phyloP scores from a whole-genome alignment of 1,139 yeast genomes.

The Candida neerlandica region DNA sequence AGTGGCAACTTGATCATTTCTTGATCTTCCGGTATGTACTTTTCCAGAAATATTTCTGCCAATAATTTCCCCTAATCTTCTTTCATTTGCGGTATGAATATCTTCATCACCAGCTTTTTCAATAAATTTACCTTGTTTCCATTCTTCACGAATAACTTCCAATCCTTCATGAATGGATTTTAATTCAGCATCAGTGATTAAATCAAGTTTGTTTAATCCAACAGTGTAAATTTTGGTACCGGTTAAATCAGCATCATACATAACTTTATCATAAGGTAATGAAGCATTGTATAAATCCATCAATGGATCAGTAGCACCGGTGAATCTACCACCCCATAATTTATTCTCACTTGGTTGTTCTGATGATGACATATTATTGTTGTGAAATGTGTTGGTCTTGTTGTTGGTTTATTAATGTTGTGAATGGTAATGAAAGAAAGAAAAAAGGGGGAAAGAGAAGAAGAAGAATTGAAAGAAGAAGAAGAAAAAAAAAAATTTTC shows the following conservation, averaged over 20 bases:
- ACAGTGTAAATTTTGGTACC: slow-evolving; percentile 93
- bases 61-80: slow-evolving; percentile 93
- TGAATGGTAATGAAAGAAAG: neutral
- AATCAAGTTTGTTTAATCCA: slow-evolving; percentile 79
- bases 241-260: slow-evolving; percentile 91
- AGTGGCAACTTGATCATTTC: slow-evolving; percentile 98
- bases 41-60: slow-evolving; percentile 95
- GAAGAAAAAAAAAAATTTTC: neutral
- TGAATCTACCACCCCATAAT: slow-evolving; percentile 99
- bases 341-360: slow-evolving; percentile 57
- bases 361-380: slow-evolving; percentile 14
- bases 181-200: slow-evolving; percentile 72
- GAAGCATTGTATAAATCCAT: slow-evolving; percentile 98
- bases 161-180: slow-evolving; percentile 81
- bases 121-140: slow-evolving; percentile 73
- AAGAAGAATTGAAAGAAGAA: neutral
- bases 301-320: slow-evolving; percentile 94
- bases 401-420: neutral
- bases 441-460: neutral
- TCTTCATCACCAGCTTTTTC: slow-evolving; percentile 96
- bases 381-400: too few species aligned
- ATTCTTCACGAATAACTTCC: slow-evolving; percentile 69
- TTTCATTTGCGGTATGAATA: slow-evolving; percentile 97
- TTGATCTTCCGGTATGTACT: slow-evolving; percentile 96
- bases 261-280: slow-evolving; percentile 89